Evolutionary conservation across 2,329 filamentous ascomycete species (phyloP).

Genomic region (Claviceps africana): DNA sequence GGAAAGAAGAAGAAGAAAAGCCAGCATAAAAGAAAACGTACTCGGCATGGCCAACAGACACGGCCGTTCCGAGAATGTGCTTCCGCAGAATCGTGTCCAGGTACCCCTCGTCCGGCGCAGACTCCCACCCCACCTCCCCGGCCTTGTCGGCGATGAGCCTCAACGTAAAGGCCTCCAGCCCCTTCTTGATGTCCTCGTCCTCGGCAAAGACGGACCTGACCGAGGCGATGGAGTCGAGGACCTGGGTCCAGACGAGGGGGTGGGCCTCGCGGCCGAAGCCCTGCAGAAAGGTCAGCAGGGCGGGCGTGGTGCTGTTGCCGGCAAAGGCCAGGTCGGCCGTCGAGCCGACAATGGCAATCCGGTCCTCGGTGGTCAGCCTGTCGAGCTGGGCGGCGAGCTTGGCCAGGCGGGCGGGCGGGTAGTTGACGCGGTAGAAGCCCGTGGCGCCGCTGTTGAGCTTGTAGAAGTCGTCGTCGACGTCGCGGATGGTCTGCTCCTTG

Average conservation of each 20-base stretch:
- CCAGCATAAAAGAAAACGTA: conserved; percentile 25
- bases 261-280: conserved; percentile 72
- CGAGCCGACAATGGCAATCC: conserved; percentile 83
- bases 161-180: conserved; percentile 64
- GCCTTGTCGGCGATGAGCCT: conserved; percentile 63
- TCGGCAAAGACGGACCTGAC: conserved; percentile 77
- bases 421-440: conserved; percentile 85
- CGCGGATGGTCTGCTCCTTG: conserved; percentile 63
- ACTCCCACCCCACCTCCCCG: conserved; percentile 75
- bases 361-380: conserved; percentile 70
- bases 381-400: conserved; percentile 68
- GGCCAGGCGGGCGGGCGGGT: conserved; percentile 67
- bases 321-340: conserved; percentile 80
- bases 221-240: conserved; percentile 60
- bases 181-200: conserved; percentile 56
- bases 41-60: conserved; percentile 61
- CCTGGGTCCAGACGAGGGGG: conserved; percentile 80
- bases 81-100: conserved; percentile 72
- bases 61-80: conserved; percentile 62
- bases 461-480: conserved; percentile 71
- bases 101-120: conserved; percentile 63
- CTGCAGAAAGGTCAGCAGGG: conserved; percentile 69
- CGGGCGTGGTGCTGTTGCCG: conserved; percentile 68
- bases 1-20: neutral
- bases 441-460: conserved; percentile 84